A percentile compares a stretch with the other conserved stretches of the same genome.
Evolutionary conservation across 2,329 filamentous ascomycete species (phyloP).

Genomic region (Penicillium digitatum): DNA sequence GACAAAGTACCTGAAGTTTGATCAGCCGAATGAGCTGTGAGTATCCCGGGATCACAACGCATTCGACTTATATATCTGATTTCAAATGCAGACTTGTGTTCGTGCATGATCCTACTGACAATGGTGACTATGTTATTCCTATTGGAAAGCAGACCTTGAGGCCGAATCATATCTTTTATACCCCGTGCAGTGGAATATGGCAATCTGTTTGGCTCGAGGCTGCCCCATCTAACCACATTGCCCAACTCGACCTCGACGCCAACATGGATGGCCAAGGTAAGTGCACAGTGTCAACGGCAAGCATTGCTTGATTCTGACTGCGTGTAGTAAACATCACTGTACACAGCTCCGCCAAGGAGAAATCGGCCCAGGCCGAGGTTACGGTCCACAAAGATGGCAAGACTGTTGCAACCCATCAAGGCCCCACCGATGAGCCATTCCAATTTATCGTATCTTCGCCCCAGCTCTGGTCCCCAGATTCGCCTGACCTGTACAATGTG

Average conservation of each 20-base stretch:
- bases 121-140: constrained; percentile 53
- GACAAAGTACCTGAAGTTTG: constrained; percentile 44
- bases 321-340: constrained; percentile 54
- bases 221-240: constrained; percentile 56
- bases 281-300: constrained; percentile 13
- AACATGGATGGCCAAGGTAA: constrained; percentile 53
- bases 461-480: constrained; percentile 62
- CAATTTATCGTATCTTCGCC: constrained; percentile 54
- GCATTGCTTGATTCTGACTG: not conserved
- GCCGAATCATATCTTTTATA: constrained; percentile 62
- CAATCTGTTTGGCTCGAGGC: constrained; percentile 68
- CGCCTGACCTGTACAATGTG: constrained; percentile 62
- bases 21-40: constrained; percentile 54
- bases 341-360: constrained; percentile 43
- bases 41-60: constrained; percentile 10
- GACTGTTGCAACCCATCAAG: constrained; percentile 45
- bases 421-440: constrained; percentile 50
- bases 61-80: not conserved
- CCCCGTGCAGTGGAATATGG: constrained; percentile 70
- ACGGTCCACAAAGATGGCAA: constrained; percentile 38
- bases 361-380: constrained; percentile 37
- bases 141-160: constrained; percentile 61
- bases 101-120: constrained; percentile 65
- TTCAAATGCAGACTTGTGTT: constrained; percentile 52
- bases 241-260: constrained; percentile 57